Evolutionary conservation across 495 filamentous ascomycete species (phyloP).

Genomic region (Penicillium malachiteum): DNA sequence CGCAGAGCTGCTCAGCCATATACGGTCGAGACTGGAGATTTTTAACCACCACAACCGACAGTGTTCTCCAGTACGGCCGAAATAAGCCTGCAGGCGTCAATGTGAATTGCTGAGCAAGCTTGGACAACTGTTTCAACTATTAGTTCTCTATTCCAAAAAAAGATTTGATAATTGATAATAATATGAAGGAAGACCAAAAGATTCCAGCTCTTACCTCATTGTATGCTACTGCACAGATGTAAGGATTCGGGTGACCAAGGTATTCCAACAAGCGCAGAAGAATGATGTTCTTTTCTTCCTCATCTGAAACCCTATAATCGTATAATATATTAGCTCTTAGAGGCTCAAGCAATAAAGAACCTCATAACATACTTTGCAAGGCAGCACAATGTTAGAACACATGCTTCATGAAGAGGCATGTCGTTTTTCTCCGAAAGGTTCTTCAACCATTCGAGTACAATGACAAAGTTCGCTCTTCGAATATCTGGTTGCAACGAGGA

Average conservation of each 20-base stretch:
- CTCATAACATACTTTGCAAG: conserved; percentile 59
- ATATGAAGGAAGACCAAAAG: too few species aligned
- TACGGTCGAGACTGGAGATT: conserved; percentile 78
- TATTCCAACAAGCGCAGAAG: conserved; percentile 82
- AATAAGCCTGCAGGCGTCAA: conserved; percentile 66
- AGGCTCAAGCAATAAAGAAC: background rate
- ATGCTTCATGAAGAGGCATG: conserved; percentile 71
- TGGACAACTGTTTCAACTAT: conserved; percentile 44
- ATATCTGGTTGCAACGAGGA: conserved; percentile 44
- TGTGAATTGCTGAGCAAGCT: conserved; percentile 62
- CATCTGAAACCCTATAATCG: conserved; percentile 53
- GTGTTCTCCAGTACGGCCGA: conserved; percentile 79
- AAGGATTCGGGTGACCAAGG: conserved; percentile 76
- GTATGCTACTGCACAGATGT: conserved; percentile 76
- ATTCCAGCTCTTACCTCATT: conserved; percentile 59
- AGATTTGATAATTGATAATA: background rate
- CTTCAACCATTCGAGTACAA: conserved; percentile 66
- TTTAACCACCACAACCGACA: conserved; percentile 77
- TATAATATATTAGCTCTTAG: background rate
- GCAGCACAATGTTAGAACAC: conserved; percentile 79
- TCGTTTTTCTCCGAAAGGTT: conserved; percentile 64
- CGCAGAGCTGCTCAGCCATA: conserved; percentile 75
- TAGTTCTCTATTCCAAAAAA: conserved; percentile 1
- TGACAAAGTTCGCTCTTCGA: conserved; percentile 62
- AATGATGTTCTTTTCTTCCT: conserved; percentile 82